A percentile compares a stretch with the other conserved stretches of the same genome.
phyloP scores from a whole-genome alignment of 495 filamentous ascomycete genomes.

The Clohesyomyces aquaticus region DNA sequence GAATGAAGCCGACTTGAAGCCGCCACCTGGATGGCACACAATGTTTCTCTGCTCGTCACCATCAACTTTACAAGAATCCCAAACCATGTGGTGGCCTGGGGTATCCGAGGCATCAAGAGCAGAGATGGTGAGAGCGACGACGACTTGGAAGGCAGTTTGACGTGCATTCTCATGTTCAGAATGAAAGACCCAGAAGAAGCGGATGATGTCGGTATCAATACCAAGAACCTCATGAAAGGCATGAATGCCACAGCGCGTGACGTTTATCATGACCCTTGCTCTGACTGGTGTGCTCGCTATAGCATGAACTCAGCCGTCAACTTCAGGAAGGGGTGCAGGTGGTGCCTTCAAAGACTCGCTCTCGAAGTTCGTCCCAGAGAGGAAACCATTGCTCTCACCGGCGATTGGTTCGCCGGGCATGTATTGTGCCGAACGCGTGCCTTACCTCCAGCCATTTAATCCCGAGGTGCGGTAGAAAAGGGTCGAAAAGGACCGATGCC shows the following conservation, averaged over 20 bases:
- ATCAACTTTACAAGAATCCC: background rate
- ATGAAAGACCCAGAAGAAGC: constrained; percentile 1
- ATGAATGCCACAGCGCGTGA: constrained; percentile 2
- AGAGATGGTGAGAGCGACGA: background rate
- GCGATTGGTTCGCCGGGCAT: no score
- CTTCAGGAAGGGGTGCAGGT: background rate
- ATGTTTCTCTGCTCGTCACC: background rate
- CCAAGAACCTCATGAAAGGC: background rate
- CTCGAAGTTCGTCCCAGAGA: no score
- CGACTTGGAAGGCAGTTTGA: background rate
- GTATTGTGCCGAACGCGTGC: no score
- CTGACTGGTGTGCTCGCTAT: background rate
- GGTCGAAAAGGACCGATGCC: no score
- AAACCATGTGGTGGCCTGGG: background rate
- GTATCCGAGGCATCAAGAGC: background rate
- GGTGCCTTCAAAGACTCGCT: background rate
- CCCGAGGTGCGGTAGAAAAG: no score
- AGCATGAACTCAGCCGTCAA: background rate
- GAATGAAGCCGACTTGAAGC: background rate
- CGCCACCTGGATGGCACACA: background rate
- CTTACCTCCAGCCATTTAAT: no score
- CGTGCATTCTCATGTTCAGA: background rate
- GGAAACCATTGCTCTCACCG: no score
- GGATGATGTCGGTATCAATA: background rate
- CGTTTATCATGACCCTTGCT: background rate